Base-by-base conservation (phyloP, 2,329 filamentous ascomycete species). In the Curvularia verruculosa region DNA sequence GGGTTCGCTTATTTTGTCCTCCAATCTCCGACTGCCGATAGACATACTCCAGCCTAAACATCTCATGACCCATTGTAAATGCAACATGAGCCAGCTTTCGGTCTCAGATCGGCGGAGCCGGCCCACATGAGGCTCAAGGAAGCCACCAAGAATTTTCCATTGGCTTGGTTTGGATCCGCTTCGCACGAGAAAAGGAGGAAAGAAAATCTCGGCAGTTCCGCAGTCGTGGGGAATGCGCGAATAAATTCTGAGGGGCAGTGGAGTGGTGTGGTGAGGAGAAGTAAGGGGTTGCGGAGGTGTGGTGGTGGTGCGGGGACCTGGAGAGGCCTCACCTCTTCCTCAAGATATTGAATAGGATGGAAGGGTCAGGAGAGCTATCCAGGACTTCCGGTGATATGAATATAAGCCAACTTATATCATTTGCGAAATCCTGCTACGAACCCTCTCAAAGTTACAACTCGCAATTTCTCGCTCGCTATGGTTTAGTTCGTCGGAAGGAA, bases 91-190 rank as follows among this genome's bases (percentile, higher is more conserved):
- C 54, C 54, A 46, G 48, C 41, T 56, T 50, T 50, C 36, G 36
- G 52, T 49, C 28, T 52, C 48, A 36, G 48, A 56, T 56, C 50
- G 53, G 53, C 50, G 45, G 34, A 50, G 40, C n/a, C 18, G 50
- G 31, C 40, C 54, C 54, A 56, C 45, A 45, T 57, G 54, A 57
- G 54, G 54, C 54, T 57, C 50, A 57, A 49, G 50, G 54, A 57
- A 57, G 45, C 40, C 50, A 54, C 54, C 47, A 57, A 57, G 54
- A 57, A 57, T 18, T 18, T 57, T 54, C 54, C 24, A 54, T 45
- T 37, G 3, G 12, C 45, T 36, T 54, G 50, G 50, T 53, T 54
- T 23, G 26, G 50, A 45, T 21, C 45, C 50, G 50, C 50, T 47
- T 39, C 50, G 54, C 39, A 45, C 45, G 10, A 53, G 50, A 54